phyloP scores from a whole-genome alignment of 805 yeast genomes.

The Metschnikowia continentalis region DNA sequence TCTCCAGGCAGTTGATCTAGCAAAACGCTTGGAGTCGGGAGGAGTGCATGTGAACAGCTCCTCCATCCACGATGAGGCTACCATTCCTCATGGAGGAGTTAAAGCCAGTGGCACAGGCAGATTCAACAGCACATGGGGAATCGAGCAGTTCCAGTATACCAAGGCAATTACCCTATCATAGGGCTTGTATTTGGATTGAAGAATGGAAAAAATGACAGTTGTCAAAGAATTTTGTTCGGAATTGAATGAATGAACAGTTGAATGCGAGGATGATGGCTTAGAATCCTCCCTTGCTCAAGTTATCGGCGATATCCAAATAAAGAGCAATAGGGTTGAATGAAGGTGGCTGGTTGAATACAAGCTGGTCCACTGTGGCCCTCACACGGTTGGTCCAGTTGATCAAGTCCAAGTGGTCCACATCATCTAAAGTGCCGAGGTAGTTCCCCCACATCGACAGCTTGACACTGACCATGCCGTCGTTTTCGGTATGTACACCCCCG shows the following conservation, averaged over 20 bases:
- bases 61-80: slow-evolving; percentile 33
- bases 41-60: slow-evolving; percentile 37
- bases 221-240: not conserved
- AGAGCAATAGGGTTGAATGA: slow-evolving; percentile 64
- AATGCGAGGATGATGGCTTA: slow-evolving; percentile 20
- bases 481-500: slow-evolving; percentile 45
- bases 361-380: slow-evolving; percentile 34
- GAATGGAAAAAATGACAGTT: too few species aligned
- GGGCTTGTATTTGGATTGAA: not conserved
- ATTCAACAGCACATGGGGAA: slow-evolving; percentile 41
- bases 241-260: not conserved
- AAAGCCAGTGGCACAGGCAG: slow-evolving; percentile 37
- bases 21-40: slow-evolving; percentile 35
- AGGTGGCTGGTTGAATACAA: slow-evolving; percentile 28
- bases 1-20: slow-evolving; percentile 29
- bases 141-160: slow-evolving; percentile 35
- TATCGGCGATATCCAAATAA: slow-evolving; percentile 64
- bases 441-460: slow-evolving; percentile 79
- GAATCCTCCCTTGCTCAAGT: slow-evolving; percentile 55
- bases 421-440: slow-evolving; percentile 70
- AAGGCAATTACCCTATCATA: slow-evolving; percentile 31
- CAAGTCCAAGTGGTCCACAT: slow-evolving; percentile 81
- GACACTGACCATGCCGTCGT: slow-evolving; percentile 85
- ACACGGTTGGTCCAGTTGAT: slow-evolving; percentile 73
- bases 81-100: slow-evolving; percentile 45